These are phyloP conservation scores for Castanea sativa DNA, from an alignment of 306 rosid genomes.

Conservation along the genomic window DNA sequence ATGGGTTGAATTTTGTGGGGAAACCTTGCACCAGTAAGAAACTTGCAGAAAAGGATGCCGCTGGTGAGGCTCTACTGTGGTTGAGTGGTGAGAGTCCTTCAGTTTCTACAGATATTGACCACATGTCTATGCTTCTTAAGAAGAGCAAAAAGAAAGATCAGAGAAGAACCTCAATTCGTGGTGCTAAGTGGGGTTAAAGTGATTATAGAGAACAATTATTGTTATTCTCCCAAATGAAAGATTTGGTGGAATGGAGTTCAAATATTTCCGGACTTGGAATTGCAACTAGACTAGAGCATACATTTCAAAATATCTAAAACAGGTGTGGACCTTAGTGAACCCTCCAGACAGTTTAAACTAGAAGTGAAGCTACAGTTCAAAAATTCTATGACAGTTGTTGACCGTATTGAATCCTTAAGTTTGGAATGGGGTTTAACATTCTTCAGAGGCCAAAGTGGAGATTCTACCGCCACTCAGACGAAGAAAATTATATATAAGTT, in stretches of 20 bases:
- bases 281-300: neutral
- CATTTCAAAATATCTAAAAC: neutral
- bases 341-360: neutral
- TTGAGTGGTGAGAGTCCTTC: conserved; percentile 67
- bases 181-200: conserved; percentile 59
- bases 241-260: neutral
- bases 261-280: neutral
- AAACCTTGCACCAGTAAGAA: conserved; percentile 66
- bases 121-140: conserved; percentile 60
- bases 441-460: neutral
- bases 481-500: neutral
- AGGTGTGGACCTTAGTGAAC: neutral
- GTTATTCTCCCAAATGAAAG: neutral
- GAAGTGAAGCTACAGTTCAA: neutral
- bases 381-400: neutral
- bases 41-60: conserved; percentile 83
- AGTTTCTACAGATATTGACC: conserved; percentile 41
- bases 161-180: conserved; percentile 31
- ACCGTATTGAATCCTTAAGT: neutral
- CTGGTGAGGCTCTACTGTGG: conserved; percentile 85
- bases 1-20: conserved; percentile 78
- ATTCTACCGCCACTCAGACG: neutral
- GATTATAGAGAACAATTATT: neutral
- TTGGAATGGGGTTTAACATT: neutral
- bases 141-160: conserved; percentile 50